Percentiles rank a stretch among this genome's conserved stretches.
Conservation (phyloP, 306 rosid genomes). For the Dalbergia oliveri region DNA sequence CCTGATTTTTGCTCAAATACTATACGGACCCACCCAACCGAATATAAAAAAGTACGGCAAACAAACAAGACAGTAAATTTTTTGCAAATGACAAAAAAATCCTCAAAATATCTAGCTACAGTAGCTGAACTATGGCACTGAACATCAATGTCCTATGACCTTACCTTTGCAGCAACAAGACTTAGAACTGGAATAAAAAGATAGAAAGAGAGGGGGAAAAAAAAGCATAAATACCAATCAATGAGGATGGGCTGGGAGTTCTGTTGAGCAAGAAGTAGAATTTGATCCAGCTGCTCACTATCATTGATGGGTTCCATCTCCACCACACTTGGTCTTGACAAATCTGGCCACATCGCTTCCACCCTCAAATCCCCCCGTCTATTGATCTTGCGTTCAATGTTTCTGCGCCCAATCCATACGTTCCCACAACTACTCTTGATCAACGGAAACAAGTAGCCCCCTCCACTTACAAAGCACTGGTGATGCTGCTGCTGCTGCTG, state of each 20-base stretch:
- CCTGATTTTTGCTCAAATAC: neutral
- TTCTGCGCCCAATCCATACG: conserved; percentile 50
- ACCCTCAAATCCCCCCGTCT: conserved; percentile 53
- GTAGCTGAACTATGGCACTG: neutral
- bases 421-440: conserved; percentile 48
- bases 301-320: conserved; percentile 75
- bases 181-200: neutral
- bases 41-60: neutral
- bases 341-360: conserved; percentile 72
- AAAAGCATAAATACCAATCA: conserved; percentile 64
- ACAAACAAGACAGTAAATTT: neutral
- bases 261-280: conserved; percentile 62
- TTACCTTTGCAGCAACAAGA: neutral
- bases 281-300: conserved; percentile 75
- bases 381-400: conserved; percentile 46
- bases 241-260: conserved; percentile 73
- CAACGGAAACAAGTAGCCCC: conserved; percentile 35
- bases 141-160: neutral
- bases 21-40: neutral
- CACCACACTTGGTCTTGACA: conserved; percentile 57
- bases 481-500: neutral
- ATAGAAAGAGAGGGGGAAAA: neutral
- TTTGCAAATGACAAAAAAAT: neutral
- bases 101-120: conserved; percentile 38
- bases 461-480: conserved; percentile 22